Evolutionary conservation across 495 filamentous ascomycete genomes (phyloP).

Genomic region (Lophium mytilinum): DNA sequence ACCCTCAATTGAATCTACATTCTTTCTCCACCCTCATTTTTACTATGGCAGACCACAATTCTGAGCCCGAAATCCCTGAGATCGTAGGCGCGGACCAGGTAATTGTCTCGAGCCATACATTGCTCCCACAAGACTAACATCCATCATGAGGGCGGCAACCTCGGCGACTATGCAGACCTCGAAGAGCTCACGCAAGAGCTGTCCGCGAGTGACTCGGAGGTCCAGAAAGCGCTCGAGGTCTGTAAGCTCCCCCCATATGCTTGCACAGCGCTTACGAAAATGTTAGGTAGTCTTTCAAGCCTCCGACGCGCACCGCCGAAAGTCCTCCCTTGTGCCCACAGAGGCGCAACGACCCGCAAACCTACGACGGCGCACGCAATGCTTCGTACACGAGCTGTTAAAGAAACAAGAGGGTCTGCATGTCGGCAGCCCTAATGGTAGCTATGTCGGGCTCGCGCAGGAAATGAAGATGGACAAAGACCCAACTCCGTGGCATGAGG

Average conservation of each 20-base stretch:
- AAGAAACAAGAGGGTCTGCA: constrained; percentile 33
- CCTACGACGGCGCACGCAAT: constrained; percentile 52
- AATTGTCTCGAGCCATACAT: too few species aligned
- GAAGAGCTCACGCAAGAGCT: neutral
- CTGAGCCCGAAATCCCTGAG: too few species aligned
- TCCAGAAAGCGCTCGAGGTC: constrained; percentile 25
- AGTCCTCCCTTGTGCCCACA: constrained; percentile 69
- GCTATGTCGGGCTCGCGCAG: constrained; percentile 20
- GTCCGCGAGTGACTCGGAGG: constrained; percentile 12
- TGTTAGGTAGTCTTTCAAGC: constrained; percentile 65
- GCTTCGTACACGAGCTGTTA: constrained; percentile 77
- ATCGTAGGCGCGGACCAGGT: too few species aligned
- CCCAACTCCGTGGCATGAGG: neutral
- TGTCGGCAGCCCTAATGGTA: constrained; percentile 12
- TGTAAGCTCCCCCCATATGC: neutral
- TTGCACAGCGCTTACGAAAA: neutral
- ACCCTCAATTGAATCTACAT: too few species aligned
- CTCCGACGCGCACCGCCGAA: constrained; percentile 66
- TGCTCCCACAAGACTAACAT: neutral
- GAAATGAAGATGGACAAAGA: constrained; percentile 34
- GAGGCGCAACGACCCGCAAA: constrained; percentile 38
- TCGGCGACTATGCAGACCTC: neutral
- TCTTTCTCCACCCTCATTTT: too few species aligned
- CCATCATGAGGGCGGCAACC: constrained; percentile 6
- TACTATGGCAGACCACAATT: too few species aligned